Evolutionary conservation across 148 eudicot genomes (phyloP).

Genomic region (Rhododendron molle): DNA sequence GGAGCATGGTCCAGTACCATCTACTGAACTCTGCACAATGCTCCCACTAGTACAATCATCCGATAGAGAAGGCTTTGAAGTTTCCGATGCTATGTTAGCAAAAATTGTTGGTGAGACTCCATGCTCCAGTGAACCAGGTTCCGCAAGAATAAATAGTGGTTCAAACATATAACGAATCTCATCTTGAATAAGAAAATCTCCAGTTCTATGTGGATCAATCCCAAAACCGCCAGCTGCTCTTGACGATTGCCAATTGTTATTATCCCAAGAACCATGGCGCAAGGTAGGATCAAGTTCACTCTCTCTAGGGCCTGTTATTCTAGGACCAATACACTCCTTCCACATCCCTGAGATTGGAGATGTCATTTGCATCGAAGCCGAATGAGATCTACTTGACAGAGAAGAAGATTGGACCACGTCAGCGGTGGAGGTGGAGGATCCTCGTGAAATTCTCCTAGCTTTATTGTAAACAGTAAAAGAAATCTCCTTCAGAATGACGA

Average conservation of each 20-base stretch:
- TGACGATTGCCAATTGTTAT: slow-evolving; percentile 73
- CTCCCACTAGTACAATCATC: slow-evolving; percentile 67
- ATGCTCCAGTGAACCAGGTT: slow-evolving; percentile 85
- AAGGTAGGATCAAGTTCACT: slow-evolving; percentile 69
- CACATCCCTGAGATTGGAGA: slow-evolving; percentile 80
- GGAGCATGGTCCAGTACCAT: slow-evolving; percentile 47
- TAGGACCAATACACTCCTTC: slow-evolving; percentile 81
- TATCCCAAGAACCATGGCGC: slow-evolving; percentile 72
- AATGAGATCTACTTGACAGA: slow-evolving; percentile 62
- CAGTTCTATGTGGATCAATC: slow-evolving; percentile 58
- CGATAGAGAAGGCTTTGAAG: slow-evolving; percentile 37
- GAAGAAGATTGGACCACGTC: slow-evolving; percentile 50
- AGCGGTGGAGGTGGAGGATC: slow-evolving; percentile 34
- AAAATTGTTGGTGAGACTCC: slow-evolving; percentile 52
- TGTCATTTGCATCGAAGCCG: slow-evolving; percentile 54
- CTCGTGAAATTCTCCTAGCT: slow-evolving; percentile 80
- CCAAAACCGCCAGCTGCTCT: slow-evolving; percentile 66
- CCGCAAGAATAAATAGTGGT: slow-evolving; percentile 92
- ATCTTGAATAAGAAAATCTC: slow-evolving; percentile 53
- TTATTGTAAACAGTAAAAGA: slow-evolving; percentile 96
- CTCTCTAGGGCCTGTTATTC: slow-evolving; percentile 68
- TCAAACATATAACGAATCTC: slow-evolving; percentile 80
- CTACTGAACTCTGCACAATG: slow-evolving; percentile 46
- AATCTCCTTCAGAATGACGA: slow-evolving; percentile 75
- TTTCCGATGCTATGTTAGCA: slow-evolving; percentile 40